phyloP scores from a whole-genome alignment of 2,329 filamentous ascomycete genomes.

The Fusarium sp. region DNA sequence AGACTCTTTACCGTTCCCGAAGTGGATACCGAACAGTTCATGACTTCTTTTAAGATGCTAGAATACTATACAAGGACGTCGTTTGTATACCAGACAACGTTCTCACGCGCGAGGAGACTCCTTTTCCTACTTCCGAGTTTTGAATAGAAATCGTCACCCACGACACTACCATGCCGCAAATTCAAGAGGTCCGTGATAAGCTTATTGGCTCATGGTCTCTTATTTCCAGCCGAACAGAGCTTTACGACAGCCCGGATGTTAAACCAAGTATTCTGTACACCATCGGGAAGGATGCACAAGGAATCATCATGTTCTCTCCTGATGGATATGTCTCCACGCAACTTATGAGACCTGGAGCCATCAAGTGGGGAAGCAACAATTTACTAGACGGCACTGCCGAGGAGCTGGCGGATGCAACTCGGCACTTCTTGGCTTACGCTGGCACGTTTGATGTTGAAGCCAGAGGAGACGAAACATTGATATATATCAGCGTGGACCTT shows the following conservation, averaged over 20 bases:
- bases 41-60: not conserved
- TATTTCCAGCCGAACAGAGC: slow-evolving; percentile 5
- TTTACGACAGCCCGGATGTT: not conserved
- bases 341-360: slow-evolving; percentile 1
- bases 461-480: slow-evolving; percentile 1
- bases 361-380: not conserved
- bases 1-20: not conserved
- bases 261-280: not conserved
- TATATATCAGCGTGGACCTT: not conserved
- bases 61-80: not conserved
- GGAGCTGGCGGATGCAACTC: not conserved
- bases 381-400: not conserved
- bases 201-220: slow-evolving; percentile 3
- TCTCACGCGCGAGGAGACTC: not conserved
- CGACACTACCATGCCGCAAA: not conserved
- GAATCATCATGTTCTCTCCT: not conserved
- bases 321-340: slow-evolving; percentile 3
- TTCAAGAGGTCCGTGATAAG: slow-evolving; percentile 2
- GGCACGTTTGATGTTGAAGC: slow-evolving; percentile 1
- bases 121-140: not conserved
- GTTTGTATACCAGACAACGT: not conserved
- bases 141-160: not conserved
- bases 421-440: slow-evolving; percentile 1
- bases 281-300: not conserved
- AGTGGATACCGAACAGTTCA: not conserved